Conservation (phyloP, 2,329 filamentous ascomycete species). For the Zarea fungicola region DNA sequence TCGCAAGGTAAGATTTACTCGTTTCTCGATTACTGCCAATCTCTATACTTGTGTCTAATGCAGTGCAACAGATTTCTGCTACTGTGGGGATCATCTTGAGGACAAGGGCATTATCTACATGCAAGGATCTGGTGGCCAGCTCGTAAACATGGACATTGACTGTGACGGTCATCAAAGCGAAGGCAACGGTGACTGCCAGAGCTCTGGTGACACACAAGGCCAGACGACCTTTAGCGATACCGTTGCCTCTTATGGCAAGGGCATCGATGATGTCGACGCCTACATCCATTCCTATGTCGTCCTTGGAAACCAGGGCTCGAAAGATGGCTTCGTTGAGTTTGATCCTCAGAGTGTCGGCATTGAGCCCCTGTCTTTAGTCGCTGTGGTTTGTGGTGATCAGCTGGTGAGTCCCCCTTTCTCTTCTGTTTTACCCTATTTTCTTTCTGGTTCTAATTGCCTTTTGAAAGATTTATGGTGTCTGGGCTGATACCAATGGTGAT, state of each 20-base stretch:
- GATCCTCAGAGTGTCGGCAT: constrained; percentile 38
- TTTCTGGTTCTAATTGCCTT: no score
- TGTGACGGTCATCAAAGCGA: constrained; percentile 35
- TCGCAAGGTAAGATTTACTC: background rate
- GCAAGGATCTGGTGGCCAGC: constrained; percentile 28
- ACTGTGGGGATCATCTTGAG: constrained; percentile 34
- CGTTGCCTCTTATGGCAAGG: constrained; percentile 9
- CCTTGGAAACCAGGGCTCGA: constrained; percentile 42
- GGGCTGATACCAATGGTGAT: constrained; percentile 51
- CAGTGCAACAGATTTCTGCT: constrained; percentile 21
- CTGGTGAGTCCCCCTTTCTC: constrained; percentile 26
- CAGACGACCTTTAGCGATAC: background rate
- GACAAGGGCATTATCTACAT: constrained; percentile 36
- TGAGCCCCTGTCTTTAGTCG: constrained; percentile 48
- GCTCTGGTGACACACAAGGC: background rate
- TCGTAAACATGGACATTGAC: constrained; percentile 46
- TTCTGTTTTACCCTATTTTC: constrained; percentile 19
- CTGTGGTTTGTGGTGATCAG: constrained; percentile 47
- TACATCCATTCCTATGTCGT: constrained; percentile 49
- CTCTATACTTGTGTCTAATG: background rate
- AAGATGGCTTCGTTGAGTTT: constrained; percentile 31
- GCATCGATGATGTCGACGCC: constrained; percentile 41
- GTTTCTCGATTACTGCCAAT: no score
- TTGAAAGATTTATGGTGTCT: constrained; percentile 49
- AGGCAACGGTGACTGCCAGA: constrained; percentile 20